phyloP scores from a whole-genome alignment of 106 monocot species.

The Dendrobium officinale region DNA sequence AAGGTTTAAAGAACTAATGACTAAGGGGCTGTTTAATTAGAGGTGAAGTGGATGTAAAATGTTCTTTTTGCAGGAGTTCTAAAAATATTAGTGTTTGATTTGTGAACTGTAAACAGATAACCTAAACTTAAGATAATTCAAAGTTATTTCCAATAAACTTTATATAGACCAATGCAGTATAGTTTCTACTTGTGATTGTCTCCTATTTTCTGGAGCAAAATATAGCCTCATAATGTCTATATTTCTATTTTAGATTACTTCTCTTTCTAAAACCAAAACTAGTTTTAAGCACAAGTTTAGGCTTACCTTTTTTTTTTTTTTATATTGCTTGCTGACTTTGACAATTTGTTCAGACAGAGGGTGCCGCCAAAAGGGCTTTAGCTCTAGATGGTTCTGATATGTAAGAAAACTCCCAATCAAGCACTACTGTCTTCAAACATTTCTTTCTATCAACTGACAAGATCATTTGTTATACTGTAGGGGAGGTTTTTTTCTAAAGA shows the following conservation, averaged over 20 bases:
- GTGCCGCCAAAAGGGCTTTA: slow-evolving; percentile 91
- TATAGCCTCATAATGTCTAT: too few relatives aligned
- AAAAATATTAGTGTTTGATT: too few relatives aligned
- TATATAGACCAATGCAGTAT: too few relatives aligned
- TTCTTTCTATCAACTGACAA: neutral
- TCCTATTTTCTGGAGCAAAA: too few relatives aligned
- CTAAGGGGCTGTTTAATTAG: too few relatives aligned
- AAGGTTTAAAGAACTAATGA: too few relatives aligned
- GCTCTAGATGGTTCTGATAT: slow-evolving; percentile 94
- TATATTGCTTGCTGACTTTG: neutral
- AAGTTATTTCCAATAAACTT: too few relatives aligned
- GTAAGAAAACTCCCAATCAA: slow-evolving; percentile 32
- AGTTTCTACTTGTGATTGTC: too few relatives aligned
- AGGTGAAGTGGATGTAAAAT: too few relatives aligned
- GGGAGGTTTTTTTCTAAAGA: slow-evolving; percentile 94
- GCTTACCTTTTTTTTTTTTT: neutral
- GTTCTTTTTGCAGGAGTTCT: too few relatives aligned
- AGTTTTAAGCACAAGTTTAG: neutral
- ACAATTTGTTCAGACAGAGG: slow-evolving; percentile 62
- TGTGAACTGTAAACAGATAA: too few relatives aligned
- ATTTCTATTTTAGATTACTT: neutral
- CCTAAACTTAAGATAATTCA: too few relatives aligned
- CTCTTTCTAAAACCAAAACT: neutral
- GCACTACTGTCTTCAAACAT: neutral
- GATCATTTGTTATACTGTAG: slow-evolving; percentile 25